A percentile compares a stretch with the other conserved stretches of the same genome.
Conservation (phyloP, 2,329 filamentous ascomycete genomes). For the Cryphonectria naterciae region DNA sequence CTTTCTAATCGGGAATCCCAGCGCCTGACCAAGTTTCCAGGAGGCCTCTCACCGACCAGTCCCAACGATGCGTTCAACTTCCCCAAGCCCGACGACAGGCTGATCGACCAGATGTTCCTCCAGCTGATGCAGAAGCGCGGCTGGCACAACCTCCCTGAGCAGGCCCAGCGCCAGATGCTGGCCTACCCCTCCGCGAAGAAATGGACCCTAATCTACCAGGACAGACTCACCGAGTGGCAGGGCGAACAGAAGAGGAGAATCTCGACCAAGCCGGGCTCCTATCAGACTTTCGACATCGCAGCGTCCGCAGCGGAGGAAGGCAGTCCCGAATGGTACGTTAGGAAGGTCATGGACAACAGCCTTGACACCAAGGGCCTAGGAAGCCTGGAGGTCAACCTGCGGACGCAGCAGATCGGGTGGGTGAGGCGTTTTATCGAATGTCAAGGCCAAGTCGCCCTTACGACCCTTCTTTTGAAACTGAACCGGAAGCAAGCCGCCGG, state of each 20-base stretch:
- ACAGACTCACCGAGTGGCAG: conserved; percentile 90
- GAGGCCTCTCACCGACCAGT: conserved; percentile 37
- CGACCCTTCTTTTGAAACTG: conserved; percentile 90
- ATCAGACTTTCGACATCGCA: conserved; percentile 66
- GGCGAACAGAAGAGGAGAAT: conserved; percentile 88
- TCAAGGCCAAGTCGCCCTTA: conserved; percentile 93
- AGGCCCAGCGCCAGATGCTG: conserved; percentile 93
- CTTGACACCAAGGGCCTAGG: conserved; percentile 90
- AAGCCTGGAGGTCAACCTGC: conserved; percentile 89
- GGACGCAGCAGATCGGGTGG: conserved; percentile 97
- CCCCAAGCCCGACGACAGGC: conserved; percentile 72
- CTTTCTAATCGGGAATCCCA: conserved; percentile 59
- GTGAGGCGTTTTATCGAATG: conserved; percentile 96
- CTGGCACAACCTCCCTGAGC: conserved; percentile 95
- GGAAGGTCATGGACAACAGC: conserved; percentile 93
- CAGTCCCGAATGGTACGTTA: conserved; percentile 97
- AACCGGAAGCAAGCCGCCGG: conserved; percentile 83
- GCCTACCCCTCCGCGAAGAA: conserved; percentile 94
- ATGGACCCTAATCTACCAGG: conserved; percentile 96
- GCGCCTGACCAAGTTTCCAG: conserved; percentile 59
- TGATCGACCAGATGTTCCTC: conserved; percentile 90
- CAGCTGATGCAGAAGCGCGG: conserved; percentile 96
- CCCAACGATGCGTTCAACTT: conserved; percentile 61
- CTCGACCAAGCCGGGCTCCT: conserved; percentile 73
- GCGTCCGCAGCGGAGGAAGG: conserved; percentile 90